Conservation (phyloP, 2,329 filamentous ascomycete species). For the Metarhizium robertsii region DNA sequence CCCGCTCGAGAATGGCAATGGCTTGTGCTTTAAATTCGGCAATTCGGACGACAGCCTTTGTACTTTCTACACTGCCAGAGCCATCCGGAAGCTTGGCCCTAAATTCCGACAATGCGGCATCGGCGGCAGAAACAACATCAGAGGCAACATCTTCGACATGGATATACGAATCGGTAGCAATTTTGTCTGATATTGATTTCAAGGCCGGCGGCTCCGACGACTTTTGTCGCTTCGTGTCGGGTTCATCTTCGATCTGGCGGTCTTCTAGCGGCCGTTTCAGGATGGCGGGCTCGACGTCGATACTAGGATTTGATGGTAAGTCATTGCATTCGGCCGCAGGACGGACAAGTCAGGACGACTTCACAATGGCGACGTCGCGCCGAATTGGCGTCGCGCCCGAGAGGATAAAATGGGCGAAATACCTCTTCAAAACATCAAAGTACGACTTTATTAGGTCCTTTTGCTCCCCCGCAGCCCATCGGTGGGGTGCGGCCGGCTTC, state of each 20-base stretch:
- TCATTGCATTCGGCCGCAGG: conserved; percentile 5
- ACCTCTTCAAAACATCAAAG: conserved; percentile 29
- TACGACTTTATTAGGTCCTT: conserved; percentile 29
- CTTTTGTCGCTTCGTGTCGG: conserved; percentile 52
- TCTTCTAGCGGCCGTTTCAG: conserved; percentile 44
- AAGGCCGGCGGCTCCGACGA: conserved; percentile 32
- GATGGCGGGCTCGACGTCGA: conserved; percentile 44
- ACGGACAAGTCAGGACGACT: background rate
- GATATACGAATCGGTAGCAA: conserved; percentile 40
- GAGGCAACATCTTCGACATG: conserved; percentile 56
- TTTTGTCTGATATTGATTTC: conserved; percentile 45
- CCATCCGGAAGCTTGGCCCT: conserved; percentile 22
- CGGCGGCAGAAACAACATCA: conserved; percentile 41
- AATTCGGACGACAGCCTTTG: conserved; percentile 33
- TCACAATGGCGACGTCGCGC: background rate
- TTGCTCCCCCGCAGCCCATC: conserved; percentile 19
- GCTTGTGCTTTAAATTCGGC: conserved; percentile 53
- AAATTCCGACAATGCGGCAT: conserved; percentile 39
- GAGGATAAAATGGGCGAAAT: conserved; percentile 11
- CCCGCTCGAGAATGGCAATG: conserved; percentile 52
- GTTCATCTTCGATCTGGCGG: conserved; percentile 35
- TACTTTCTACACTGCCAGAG: conserved; percentile 18
- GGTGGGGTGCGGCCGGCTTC: conserved; percentile 13
- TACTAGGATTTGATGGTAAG: conserved; percentile 31
- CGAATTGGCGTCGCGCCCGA: background rate